Conservation (phyloP, 208 protist species). For the Porcisia deanei region DNA sequence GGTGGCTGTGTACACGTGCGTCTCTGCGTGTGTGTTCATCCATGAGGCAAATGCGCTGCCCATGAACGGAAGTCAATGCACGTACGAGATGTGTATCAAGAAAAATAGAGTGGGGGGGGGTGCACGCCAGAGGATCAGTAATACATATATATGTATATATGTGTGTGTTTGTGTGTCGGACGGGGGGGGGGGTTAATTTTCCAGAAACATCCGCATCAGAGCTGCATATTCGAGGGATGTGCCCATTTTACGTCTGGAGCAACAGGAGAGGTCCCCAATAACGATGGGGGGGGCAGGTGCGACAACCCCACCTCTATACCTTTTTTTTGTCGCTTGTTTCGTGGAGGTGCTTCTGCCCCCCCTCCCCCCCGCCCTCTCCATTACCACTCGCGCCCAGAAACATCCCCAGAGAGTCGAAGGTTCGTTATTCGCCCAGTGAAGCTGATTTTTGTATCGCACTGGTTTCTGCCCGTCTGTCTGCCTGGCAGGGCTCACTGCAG, state of each 20-base stretch:
- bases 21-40: not conserved
- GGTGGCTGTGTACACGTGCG: not conserved
- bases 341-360: not conserved
- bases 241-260: no score
- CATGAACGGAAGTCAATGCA: not conserved
- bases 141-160: not conserved
- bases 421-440: not conserved
- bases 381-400: not conserved
- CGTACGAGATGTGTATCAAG: not conserved
- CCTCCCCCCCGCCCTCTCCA: not conserved
- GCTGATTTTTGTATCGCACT: not conserved
- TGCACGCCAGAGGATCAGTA: not conserved
- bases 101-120: not conserved
- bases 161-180: not conserved
- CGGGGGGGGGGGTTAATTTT: no score
- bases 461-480: not conserved
- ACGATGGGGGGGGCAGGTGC: not conserved
- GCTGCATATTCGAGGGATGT: no score
- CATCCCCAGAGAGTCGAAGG: not conserved
- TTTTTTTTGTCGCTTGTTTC: not conserved
- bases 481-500: constrained; percentile 21
- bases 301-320: not conserved
- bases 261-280: not conserved
- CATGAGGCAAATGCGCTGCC: not conserved
- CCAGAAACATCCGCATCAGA: no score